Conservation (phyloP, 2,329 filamentous ascomycete species). For the Verticillium dahliae region DNA sequence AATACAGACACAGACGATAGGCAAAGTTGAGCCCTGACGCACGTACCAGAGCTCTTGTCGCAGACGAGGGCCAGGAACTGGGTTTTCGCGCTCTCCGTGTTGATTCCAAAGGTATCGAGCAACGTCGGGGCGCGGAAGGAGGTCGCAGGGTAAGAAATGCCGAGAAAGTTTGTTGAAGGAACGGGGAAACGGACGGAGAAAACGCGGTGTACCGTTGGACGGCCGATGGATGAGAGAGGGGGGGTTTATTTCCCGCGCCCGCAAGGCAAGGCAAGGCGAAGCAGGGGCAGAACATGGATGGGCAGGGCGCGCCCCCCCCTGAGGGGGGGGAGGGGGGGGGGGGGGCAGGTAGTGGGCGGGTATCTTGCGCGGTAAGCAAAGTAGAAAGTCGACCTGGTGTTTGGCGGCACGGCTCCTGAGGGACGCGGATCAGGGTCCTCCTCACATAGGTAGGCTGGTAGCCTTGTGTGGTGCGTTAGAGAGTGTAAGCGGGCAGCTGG, state of each 20-base stretch:
- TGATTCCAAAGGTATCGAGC: neutral
- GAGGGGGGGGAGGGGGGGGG: neutral
- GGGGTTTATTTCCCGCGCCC: neutral
- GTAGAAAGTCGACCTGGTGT: neutral
- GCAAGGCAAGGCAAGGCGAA: neutral
- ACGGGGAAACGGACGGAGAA: neutral
- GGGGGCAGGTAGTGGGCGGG: neutral
- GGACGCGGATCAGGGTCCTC: neutral
- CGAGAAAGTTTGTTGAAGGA: neutral
- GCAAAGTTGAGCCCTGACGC: neutral
- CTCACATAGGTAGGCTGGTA: neutral
- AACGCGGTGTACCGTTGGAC: neutral
- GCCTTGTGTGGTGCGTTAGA: neutral
- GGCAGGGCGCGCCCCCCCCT: neutral
- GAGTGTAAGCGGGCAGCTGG: neutral
- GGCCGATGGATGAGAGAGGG: neutral
- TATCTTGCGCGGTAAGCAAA: neutral
- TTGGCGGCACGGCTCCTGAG: neutral
- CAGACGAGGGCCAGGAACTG: neutral
- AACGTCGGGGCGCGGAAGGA: neutral
- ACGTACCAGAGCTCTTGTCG: neutral
- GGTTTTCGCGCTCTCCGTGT: neutral
- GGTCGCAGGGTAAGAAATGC: neutral
- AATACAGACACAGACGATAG: neutral
- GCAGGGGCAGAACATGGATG: neutral